Evolutionary conservation across 2,329 filamentous ascomycete species (phyloP).

Genomic region (Trichoderma cornu-damae): DNA sequence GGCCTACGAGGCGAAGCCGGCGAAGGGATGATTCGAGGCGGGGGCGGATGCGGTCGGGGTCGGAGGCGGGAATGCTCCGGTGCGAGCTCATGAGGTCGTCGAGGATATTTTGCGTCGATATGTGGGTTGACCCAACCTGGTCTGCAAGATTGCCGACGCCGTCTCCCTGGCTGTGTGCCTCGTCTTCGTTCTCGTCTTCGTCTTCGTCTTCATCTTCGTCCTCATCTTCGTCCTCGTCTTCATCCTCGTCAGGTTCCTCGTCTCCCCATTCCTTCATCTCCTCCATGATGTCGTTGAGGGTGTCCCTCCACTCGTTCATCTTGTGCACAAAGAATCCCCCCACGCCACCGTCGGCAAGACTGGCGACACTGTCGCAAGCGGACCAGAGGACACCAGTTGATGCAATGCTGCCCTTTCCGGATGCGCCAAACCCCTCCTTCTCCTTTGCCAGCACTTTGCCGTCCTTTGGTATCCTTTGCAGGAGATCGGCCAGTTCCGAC

Average conservation of each 20-base stretch:
- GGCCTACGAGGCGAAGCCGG: constrained; percentile 59
- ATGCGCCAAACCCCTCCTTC: constrained; percentile 30
- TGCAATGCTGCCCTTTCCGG: constrained; percentile 51
- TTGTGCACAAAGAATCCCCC: constrained; percentile 65
- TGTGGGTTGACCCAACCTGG: constrained; percentile 28
- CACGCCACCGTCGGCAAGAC: constrained; percentile 61
- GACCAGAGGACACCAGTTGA: constrained; percentile 78
- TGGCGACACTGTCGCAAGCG: constrained; percentile 67
- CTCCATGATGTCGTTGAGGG: constrained; percentile 74
- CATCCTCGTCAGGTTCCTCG: constrained; percentile 59
- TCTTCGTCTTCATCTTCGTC: constrained; percentile 56
- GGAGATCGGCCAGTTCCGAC: constrained; percentile 55
- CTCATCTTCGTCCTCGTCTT: constrained; percentile 59
- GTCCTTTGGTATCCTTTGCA: constrained; percentile 55
- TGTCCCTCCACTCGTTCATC: constrained; percentile 67
- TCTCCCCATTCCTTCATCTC: constrained; percentile 87
- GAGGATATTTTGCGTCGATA: constrained; percentile 51
- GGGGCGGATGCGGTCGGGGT: constrained; percentile 59
- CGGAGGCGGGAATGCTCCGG: constrained; percentile 56
- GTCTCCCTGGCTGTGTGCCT: constrained; percentile 37
- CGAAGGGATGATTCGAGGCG: constrained; percentile 60
- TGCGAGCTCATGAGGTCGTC: constrained; percentile 63
- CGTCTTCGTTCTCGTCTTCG: constrained; percentile 35
- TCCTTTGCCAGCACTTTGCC: constrained; percentile 44
- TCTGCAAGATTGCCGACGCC: constrained; percentile 25